Conservation (phyloP, 352 stramenopile genomes). For the Globisporangium perplexum region DNA sequence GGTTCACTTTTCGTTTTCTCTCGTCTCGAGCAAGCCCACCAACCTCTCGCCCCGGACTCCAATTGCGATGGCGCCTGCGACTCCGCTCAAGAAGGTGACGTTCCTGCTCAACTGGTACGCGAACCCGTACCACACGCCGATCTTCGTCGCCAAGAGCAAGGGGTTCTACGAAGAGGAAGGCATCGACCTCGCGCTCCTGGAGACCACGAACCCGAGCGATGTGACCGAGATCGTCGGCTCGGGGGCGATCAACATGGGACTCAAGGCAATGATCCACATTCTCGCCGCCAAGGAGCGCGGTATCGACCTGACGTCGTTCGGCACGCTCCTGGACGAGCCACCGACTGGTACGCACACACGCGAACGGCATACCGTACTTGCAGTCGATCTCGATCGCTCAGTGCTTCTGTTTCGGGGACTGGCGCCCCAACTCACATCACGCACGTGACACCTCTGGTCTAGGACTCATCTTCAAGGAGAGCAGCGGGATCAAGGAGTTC, state of each 20-base stretch:
- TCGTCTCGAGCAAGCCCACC: background rate
- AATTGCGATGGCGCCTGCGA: constrained; percentile 25
- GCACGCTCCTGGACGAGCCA: constrained; percentile 37
- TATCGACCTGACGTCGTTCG: constrained; percentile 42
- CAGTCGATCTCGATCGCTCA: background rate
- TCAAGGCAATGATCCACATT: constrained; percentile 54
- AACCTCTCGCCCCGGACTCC: background rate
- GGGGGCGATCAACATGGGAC: constrained; percentile 35
- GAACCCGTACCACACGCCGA: constrained; percentile 49
- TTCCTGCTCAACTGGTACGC: constrained; percentile 53
- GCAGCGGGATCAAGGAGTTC: constrained; percentile 42
- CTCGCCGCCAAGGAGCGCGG: constrained; percentile 41
- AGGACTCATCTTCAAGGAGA: constrained; percentile 47
- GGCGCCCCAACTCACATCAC: background rate
- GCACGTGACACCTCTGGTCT: background rate
- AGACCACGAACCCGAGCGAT: constrained; percentile 45
- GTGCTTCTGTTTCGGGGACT: background rate
- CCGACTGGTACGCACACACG: constrained; percentile 20
- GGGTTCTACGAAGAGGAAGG: constrained; percentile 48
- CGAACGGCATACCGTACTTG: background rate
- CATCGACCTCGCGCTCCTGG: constrained; percentile 40
- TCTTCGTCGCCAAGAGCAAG: constrained; percentile 47
- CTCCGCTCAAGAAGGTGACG: constrained; percentile 32
- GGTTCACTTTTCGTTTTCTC: constrained; percentile 9
- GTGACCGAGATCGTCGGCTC: constrained; percentile 50